Conservation (phyloP, 441 rosid genomes). For the Populus hybrid region DNA sequence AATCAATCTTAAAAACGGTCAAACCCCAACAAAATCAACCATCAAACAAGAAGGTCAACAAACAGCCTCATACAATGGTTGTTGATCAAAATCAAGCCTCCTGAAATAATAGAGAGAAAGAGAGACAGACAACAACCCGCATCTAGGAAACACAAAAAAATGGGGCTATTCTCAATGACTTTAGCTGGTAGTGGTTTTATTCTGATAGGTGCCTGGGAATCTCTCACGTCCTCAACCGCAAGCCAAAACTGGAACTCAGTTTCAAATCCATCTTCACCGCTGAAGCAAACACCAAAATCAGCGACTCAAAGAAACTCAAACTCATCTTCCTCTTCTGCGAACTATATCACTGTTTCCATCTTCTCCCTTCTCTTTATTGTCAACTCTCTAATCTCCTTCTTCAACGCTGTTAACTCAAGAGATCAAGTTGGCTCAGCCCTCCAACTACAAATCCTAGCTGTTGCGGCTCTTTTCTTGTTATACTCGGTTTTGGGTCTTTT, state of each 20-base stretch:
- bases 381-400: conserved; percentile 55
- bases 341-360: conserved; percentile 25
- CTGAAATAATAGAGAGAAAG: background rate
- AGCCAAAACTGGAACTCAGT: background rate
- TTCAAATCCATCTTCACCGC: conserved; percentile 32
- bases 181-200: conserved; percentile 18
- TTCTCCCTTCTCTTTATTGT: conserved; percentile 46
- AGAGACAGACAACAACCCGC: background rate
- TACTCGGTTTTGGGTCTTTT: conserved; percentile 49
- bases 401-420: conserved; percentile 39
- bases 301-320: conserved; percentile 1
- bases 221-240: background rate
- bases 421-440: conserved; percentile 67
- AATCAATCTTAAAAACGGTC: background rate
- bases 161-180: conserved; percentile 19
- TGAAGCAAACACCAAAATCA: conserved; percentile 19
- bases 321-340: conserved; percentile 14
- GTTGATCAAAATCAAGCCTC: background rate
- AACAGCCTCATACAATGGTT: background rate
- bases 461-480: conserved; percentile 49
- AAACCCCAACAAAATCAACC: background rate
- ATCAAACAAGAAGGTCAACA: background rate
- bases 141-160: background rate
- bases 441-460: conserved; percentile 59
- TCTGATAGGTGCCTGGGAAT: conserved; percentile 20